Evolutionary conservation across 805 yeast species (phyloP).

Genomic region (Tetrapisispora taiwanensis): DNA sequence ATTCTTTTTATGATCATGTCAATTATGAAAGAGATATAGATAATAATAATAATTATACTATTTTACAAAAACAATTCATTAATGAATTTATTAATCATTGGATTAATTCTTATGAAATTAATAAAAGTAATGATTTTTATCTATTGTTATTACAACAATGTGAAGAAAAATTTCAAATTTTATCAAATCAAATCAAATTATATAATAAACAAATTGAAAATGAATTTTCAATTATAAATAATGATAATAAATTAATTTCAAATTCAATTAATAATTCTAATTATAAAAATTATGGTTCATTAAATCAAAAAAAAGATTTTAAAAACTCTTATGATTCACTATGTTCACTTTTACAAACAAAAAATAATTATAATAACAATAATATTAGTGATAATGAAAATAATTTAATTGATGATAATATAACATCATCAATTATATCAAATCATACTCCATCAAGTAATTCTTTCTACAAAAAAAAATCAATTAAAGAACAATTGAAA

Average conservation of each 20-base stretch:
- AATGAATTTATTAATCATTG: constrained; percentile 26
- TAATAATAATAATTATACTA: not conserved
- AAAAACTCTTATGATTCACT: constrained; percentile 4
- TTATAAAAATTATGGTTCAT: not conserved
- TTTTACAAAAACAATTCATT: constrained; percentile 5
- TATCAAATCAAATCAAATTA: constrained; percentile 18
- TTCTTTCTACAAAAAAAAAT: not conserved
- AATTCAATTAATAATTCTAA: too few relatives aligned
- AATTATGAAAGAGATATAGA: not conserved
- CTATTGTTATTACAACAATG: constrained; percentile 23
- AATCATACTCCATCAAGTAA: not conserved
- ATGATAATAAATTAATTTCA: not conserved
- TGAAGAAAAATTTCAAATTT: constrained; percentile 13
- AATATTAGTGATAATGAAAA: not conserved
- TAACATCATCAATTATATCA: not conserved
- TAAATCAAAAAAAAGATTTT: not conserved
- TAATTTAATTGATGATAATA: too few relatives aligned
- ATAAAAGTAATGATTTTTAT: constrained; percentile 27
- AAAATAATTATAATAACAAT: not conserved
- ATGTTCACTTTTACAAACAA: not conserved
- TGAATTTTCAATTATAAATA: not conserved
- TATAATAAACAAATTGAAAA: constrained; percentile 8
- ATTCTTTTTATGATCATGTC: not conserved
- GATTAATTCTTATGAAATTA: constrained; percentile 23
- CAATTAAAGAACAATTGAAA: constrained; percentile 1